Evolutionary conservation across 2,329 filamentous ascomycete genomes (phyloP), one percentile per base, ranked within the genome.

Genomic region (Pleurostoma richardsiae): DNA sequence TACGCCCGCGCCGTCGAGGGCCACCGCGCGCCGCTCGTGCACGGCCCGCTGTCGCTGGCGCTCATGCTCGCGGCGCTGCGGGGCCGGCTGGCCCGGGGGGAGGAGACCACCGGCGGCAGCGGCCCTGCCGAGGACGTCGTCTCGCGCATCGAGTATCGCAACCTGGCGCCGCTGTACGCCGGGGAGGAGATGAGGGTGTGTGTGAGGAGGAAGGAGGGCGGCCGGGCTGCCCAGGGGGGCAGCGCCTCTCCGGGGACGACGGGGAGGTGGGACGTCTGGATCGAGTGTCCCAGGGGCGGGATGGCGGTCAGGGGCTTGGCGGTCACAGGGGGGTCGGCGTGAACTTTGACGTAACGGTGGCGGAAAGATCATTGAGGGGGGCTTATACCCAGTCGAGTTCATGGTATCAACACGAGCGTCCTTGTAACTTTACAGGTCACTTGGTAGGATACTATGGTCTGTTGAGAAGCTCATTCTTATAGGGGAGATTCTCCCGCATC

Each of bases 21-120:
- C 8, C 84, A 95, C 62, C 76, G 76, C 4, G 79, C 83, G 50
- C 72, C 90, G 29, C 76, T 97, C 11, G 88, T 97, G 46, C 94
- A 97, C 59, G 94, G 94, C 0, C 92, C 94, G 1, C 71, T 99
- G 45, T 83, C 82, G 1, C 75, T 95, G 39, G 84, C 85, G 0
- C 71, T 97, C 5, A 83, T 96, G 73, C 73, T 95, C 33, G 79
- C 82, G 11, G 74, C 85, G 4, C 64, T 95, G 28, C 69, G 74
- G 42, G 66, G 56, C 10, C 49, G 55, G 40, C 31, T 59, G 48
- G 47, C 46, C 41, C 19, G 49, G 5, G 49, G 47, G 39, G 54
- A 58, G 42, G 55, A 58, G 19, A 19, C 19, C 19, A 19, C 19
- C 19, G 19, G 19, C 19, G 19, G 19, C 19, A 2, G 19, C 19